These are phyloP conservation scores for Metschnikowia vanudenii DNA, from an alignment of 805 yeast species.

Conservation along the genomic window DNA sequence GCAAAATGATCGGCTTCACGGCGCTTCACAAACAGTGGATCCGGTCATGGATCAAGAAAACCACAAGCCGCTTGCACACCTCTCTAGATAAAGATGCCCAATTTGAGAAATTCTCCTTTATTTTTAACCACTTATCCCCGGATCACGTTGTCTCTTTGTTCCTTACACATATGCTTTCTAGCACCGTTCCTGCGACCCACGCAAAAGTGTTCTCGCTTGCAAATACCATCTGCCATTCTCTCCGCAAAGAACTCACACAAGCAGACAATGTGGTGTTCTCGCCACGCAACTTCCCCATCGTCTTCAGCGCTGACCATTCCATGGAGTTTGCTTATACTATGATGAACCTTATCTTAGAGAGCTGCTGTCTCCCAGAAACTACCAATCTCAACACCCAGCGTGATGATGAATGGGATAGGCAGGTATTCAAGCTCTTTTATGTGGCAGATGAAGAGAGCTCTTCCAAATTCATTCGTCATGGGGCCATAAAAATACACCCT, in stretches of 20 bases:
- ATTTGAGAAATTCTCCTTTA: constrained; percentile 13
- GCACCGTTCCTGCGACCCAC: constrained; percentile 20
- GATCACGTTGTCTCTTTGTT: constrained; percentile 19
- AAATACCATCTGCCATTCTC: not conserved
- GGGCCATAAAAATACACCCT: constrained; percentile 14
- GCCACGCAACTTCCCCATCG: not conserved
- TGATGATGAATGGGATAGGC: not conserved
- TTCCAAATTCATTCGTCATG: constrained; percentile 8
- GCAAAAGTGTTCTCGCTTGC: constrained; percentile 21
- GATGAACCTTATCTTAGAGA: constrained; percentile 18
- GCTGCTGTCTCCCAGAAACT: constrained; percentile 15
- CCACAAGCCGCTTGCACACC: constrained; percentile 3
- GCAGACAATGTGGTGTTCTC: not conserved
- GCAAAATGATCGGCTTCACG: constrained; percentile 6
- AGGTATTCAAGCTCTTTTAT: constrained; percentile 8
- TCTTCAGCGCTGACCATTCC: constrained; percentile 22
- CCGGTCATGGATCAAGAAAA: constrained; percentile 3
- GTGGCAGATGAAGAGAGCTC: not conserved
- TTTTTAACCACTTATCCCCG: constrained; percentile 18
- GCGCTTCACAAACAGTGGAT: constrained; percentile 10
- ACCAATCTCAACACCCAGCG: not conserved
- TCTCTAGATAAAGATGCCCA: constrained; percentile 4
- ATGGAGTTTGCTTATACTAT: constrained; percentile 21
- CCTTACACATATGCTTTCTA: constrained; percentile 21
- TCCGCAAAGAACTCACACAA: constrained; percentile 2